These are phyloP conservation scores for Ophiobolus disseminans DNA, from an alignment of 2,329 filamentous ascomycete genomes.

Conservation along the genomic window DNA sequence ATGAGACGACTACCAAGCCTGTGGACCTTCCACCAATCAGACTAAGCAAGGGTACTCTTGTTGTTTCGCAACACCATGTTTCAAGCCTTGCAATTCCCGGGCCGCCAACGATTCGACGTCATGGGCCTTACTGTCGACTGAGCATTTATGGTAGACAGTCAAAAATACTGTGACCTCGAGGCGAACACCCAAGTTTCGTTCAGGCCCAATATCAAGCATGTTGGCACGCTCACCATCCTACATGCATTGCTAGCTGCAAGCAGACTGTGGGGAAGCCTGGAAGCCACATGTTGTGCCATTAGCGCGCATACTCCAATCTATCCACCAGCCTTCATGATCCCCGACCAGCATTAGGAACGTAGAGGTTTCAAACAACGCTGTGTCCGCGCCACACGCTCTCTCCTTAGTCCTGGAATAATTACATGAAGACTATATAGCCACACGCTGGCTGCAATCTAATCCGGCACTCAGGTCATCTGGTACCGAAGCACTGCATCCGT, in stretches of 20 bases:
- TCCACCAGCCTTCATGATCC: conserved; percentile 34
- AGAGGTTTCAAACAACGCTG: conserved; percentile 28
- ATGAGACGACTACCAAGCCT: conserved; percentile 19
- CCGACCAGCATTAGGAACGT: conserved; percentile 24
- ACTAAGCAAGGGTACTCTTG: background rate
- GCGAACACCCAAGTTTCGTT: background rate
- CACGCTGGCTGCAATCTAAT: conserved; percentile 24
- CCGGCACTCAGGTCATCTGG: conserved; percentile 22
- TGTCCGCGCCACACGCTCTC: conserved; percentile 15
- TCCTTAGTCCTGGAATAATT: conserved; percentile 28
- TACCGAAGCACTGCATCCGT: conserved; percentile 26
- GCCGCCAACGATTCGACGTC: no score
- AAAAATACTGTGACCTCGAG: no score
- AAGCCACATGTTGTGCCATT: conserved; percentile 19
- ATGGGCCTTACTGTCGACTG: no score
- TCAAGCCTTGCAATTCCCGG: conserved; percentile 9
- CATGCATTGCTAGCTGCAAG: background rate
- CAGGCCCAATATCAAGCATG: background rate
- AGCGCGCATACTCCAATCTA: conserved; percentile 44
- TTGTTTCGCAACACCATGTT: conserved; percentile 17
- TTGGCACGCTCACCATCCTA: background rate
- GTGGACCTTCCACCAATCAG: conserved; percentile 31
- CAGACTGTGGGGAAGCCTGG: conserved; percentile 15
- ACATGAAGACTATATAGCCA: conserved; percentile 23
- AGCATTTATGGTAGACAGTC: no score